Evolutionary conservation across 2,329 filamentous ascomycete species (phyloP).

Genomic region (Xylariaceae sp.): DNA sequence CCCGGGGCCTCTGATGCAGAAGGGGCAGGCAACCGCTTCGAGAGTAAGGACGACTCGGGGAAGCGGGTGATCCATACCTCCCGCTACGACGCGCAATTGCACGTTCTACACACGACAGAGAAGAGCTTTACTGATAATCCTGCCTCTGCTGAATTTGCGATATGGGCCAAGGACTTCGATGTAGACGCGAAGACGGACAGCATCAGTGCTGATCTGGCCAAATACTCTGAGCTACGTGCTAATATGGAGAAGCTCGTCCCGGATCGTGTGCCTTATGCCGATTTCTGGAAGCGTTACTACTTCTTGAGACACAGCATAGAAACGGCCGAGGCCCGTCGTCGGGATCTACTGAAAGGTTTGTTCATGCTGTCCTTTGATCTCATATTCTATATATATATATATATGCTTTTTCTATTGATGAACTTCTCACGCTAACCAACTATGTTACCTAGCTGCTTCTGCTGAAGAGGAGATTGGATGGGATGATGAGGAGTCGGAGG

Average conservation of each 20-base stretch:
- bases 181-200: slow-evolving; percentile 78
- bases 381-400: not conserved
- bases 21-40: slow-evolving; percentile 70
- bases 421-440: slow-evolving; percentile 30
- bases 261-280: slow-evolving; percentile 77
- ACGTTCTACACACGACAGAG: slow-evolving; percentile 82
- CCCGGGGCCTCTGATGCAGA: slow-evolving; percentile 56
- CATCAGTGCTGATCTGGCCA: slow-evolving; percentile 75
- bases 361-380: slow-evolving; percentile 14
- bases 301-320: slow-evolving; percentile 90
- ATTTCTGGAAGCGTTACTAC: slow-evolving; percentile 95
- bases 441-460: slow-evolving; percentile 49
- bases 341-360: slow-evolving; percentile 85
- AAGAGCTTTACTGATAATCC: slow-evolving; percentile 83
- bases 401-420: not conserved
- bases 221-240: slow-evolving; percentile 74
- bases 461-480: slow-evolving; percentile 66
- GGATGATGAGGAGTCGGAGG: slow-evolving; percentile 38
- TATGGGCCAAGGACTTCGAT: slow-evolving; percentile 70
- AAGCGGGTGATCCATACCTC: slow-evolving; percentile 94
- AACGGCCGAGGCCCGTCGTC: slow-evolving; percentile 80
- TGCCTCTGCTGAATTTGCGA: slow-evolving; percentile 63
- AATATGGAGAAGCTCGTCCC: slow-evolving; percentile 98
- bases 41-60: slow-evolving; percentile 83
- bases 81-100: slow-evolving; percentile 88